Conservation (phyloP, 2,329 filamentous ascomycete genomes). For the Davidsoniella australis region DNA sequence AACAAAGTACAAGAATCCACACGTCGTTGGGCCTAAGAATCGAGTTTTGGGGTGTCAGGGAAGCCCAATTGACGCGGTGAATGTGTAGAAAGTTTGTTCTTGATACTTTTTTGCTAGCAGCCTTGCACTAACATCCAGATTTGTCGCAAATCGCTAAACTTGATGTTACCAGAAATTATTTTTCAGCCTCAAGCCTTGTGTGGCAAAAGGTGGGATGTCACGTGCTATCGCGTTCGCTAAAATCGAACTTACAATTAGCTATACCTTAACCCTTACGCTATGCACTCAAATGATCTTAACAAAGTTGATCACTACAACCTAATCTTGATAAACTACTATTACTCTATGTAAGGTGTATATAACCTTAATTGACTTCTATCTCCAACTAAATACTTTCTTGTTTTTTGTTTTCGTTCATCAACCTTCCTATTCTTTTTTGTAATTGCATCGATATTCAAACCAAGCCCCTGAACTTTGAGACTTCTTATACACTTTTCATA, state of each 20-base stretch:
- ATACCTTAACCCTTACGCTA: no score
- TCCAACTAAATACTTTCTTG: no score
- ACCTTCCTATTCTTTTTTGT: background rate
- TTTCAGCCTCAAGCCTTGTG: slow-evolving; percentile 12
- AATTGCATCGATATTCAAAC: background rate
- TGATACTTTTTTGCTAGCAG: background rate
- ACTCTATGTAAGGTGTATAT: no score
- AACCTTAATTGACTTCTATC: no score
- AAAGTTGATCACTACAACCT: no score
- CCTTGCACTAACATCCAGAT: slow-evolving; percentile 7
- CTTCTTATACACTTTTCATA: background rate
- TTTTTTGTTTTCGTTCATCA: background rate
- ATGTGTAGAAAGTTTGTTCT: no score
- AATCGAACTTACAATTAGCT: background rate
- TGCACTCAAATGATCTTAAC: no score
- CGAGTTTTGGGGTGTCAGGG: background rate
- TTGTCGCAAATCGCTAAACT: slow-evolving; percentile 7
- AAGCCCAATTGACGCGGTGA: slow-evolving; percentile 8
- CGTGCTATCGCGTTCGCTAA: slow-evolving; percentile 7
- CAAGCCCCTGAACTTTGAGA: background rate
- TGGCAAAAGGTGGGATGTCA: slow-evolving; percentile 6
- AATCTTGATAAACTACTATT: no score
- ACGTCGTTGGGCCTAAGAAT: background rate
- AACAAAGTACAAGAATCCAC: background rate
- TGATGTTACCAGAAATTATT: slow-evolving; percentile 10